Evolutionary conservation across 805 yeast genomes (phyloP).

Genomic region (Wickerhamiella kurtzmanii): DNA sequence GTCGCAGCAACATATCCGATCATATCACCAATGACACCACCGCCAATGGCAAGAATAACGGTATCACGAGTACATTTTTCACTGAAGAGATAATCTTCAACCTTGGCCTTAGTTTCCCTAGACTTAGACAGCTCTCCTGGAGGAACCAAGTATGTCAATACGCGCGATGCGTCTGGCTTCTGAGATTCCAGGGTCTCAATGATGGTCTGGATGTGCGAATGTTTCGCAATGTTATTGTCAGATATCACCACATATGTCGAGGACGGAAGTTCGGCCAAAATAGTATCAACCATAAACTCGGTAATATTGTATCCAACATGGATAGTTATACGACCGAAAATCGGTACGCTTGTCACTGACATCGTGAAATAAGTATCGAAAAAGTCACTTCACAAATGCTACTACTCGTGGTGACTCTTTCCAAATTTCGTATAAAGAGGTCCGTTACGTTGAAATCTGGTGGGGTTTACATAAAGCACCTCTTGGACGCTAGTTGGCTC

Average conservation of each 20-base stretch:
- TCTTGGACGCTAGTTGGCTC: too few species aligned
- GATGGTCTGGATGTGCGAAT: constrained; percentile 11
- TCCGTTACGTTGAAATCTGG: not conserved
- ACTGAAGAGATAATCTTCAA: constrained; percentile 73
- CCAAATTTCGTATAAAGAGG: not conserved
- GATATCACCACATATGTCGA: constrained; percentile 89
- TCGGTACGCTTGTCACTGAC: constrained; percentile 40
- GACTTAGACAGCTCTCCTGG: constrained; percentile 92
- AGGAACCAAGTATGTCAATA: constrained; percentile 59
- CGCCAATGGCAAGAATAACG: constrained; percentile 87
- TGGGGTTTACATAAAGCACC: not conserved
- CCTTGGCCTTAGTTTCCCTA: constrained; percentile 77
- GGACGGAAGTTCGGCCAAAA: constrained; percentile 49
- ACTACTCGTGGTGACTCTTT: not conserved
- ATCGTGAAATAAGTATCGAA: too few species aligned
- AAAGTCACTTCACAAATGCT: too few species aligned
- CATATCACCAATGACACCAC: constrained; percentile 99
- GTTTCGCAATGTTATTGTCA: constrained; percentile 54
- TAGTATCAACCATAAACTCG: constrained; percentile 57
- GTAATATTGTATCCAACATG: constrained; percentile 81
- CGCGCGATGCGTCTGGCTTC: constrained; percentile 30
- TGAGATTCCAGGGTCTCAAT: too few species aligned
- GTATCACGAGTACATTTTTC: constrained; percentile 95
- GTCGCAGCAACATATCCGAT: constrained; percentile 98
- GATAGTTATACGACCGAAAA: constrained; percentile 70